Base-by-base conservation (phyloP, 2,329 filamentous ascomycete genomes). In the Aspergillus neotritici region DNA sequence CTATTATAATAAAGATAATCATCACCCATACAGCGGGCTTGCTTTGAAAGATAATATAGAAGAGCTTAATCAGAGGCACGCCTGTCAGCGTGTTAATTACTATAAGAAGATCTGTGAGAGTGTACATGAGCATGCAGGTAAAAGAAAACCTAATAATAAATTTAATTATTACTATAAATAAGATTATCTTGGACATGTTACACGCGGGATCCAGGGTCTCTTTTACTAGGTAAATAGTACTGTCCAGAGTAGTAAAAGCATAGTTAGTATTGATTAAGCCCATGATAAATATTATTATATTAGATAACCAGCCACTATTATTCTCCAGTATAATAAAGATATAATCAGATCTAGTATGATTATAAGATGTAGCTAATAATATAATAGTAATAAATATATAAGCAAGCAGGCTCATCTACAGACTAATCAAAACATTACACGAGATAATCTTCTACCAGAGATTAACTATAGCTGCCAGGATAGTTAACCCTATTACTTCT, bases 211-310 rank as follows among this genome's bases (percentile, higher is more conserved):
- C 55, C 12, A 69, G 68, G 15, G 76, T 69, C 53, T 77, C 75
- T 48, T 77, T 74, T 1, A 73, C 72, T 37, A 77, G 61, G 52
- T 76, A 71, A 2, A 71, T 74, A 4, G 72, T 73, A 31, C 66
- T 68, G 53, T 76, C 73, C 9, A 76, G 64, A 47, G 72, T 75
- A 9, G 72, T 70, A 46, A 76, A 76, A 35, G 67, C 65, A 69
- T 71, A 76, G 50, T 75, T 75, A 21, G 69, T 68, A 52, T 74
- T 74, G 46, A 76, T 71, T n/a, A 76, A 58, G 13, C 74, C 74
- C 42, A 75, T 70, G 43, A 77, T 73, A 60, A 76, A 76, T 12
- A 73, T 71, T 37, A 77, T 74, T 14, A 71, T 73, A 47, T 66
- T 63, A 28, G 66, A 59, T 15, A 55, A 44, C 73, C 71, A 76